Evolutionary conservation across 176 grass and related monocot species (phyloP).

Genomic region (Secale cereale): DNA sequence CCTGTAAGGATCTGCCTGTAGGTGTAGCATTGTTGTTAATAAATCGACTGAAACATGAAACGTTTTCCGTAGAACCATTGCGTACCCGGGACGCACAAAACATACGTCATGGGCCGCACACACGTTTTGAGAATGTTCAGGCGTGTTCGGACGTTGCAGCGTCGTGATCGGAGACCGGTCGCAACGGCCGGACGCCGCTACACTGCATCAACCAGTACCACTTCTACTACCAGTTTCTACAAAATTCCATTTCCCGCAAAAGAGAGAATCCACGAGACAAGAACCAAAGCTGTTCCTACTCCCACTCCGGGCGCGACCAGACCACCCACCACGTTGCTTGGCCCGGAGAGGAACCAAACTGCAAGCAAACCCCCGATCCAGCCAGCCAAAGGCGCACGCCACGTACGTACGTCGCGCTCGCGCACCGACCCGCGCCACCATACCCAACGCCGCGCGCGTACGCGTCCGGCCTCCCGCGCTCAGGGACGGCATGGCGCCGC

Average conservation of each 20-base stretch:
- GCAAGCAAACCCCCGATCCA: slow-evolving; percentile 27
- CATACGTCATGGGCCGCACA: too few species aligned
- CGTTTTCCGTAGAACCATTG: too few species aligned
- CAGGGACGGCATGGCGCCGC: not conserved
- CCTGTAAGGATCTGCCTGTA: too few species aligned
- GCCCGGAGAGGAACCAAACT: slow-evolving; percentile 33
- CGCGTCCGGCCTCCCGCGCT: too few species aligned
- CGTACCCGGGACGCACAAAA: too few species aligned
- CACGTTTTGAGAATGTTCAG: too few species aligned
- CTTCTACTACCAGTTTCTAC: not conserved
- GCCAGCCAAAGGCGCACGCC: not conserved
- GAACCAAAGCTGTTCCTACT: slow-evolving; percentile 12
- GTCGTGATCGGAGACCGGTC: slow-evolving; percentile 32
- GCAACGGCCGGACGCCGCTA: not conserved
- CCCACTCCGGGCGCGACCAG: slow-evolving; percentile 27
- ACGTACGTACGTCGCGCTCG: not conserved
- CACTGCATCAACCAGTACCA: too few species aligned
- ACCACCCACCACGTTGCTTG: slow-evolving; percentile 94
- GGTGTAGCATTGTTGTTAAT: too few species aligned
- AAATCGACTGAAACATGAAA: too few species aligned
- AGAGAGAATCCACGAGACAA: too few species aligned
- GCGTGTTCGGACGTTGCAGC: not conserved
- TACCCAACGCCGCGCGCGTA: not conserved
- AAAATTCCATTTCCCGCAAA: not conserved
- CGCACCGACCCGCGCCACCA: not conserved